Evolutionary conservation across 169 alveolate genomes (phyloP), one percentile per base, ranked within the genome.

Genomic region (Plasmodium sp.): DNA sequence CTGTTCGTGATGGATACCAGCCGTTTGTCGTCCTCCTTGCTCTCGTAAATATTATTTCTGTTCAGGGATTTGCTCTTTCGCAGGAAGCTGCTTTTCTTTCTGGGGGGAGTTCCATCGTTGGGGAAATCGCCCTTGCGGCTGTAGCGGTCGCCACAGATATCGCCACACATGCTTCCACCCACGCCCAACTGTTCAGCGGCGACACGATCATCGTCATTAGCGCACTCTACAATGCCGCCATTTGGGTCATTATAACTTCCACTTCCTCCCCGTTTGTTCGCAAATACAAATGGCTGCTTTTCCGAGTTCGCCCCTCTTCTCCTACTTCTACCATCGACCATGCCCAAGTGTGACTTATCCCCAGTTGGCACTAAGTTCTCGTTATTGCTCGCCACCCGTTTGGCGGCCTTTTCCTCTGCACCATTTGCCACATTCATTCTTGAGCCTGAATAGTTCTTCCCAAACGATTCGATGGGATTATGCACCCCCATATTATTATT

Each of bases 41-140:
- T 73, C 54, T 91, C 94, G 39, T 88, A 88, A 58, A 34, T 58
- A 7, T 73, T 88, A 62, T 51, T 74, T 58, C 83, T 48, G 51
- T 88, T 88, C n/a, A 88, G 72, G 34, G 94, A 77, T 58, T 88
- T 88, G 80, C 83, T 88, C 62, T 88, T 88, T n/a, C 75, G 56
- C 75, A 88, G 36, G 73, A 77, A 79, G 22, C 54, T 77, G 36
- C 33, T 14, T 56, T 62, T 77, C 51, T 84, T 84, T 33, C 71
- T 79, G 33, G 62, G 82, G 27, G 81, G 31, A 45, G n/a, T 86
- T 22, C 41, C 74, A 2, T 83, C 36, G 18, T 51, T 67, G 27
- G 16, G 36, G 56, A 67, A 62, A 14, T 56, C 18, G 16, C 41
- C 18, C 36, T 31, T 82, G 27, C 14, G 34, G 43, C 22, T 34